Percentiles rank a stretch among this genome's conserved stretches.
These are phyloP conservation scores for Amphibolis antarctica DNA, from an alignment of 106 monocot species.

Conservation along the genomic window DNA sequence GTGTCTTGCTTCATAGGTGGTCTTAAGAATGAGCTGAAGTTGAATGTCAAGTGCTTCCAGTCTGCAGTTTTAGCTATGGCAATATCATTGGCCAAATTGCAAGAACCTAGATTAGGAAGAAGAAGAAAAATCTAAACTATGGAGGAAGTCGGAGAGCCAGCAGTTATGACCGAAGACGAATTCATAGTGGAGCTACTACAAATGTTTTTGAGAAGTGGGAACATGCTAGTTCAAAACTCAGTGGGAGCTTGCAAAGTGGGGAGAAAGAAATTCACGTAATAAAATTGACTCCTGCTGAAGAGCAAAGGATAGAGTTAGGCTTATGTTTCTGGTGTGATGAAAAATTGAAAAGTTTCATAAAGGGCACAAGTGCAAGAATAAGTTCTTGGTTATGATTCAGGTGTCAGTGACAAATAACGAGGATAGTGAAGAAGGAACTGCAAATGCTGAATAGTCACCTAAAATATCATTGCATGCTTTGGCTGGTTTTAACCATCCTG, in stretches of 20 bases:
- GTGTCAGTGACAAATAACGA: neutral
- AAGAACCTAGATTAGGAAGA: neutral
- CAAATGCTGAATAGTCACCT: no score
- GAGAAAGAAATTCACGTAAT: neutral
- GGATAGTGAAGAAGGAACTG: no score
- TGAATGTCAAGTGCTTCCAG: neutral
- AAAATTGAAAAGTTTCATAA: neutral
- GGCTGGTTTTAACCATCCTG: no score
- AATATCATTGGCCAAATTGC: neutral
- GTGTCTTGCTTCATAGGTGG: neutral
- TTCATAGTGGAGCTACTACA: neutral
- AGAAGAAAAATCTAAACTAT: no score
- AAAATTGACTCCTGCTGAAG: neutral
- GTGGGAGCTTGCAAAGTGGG: neutral
- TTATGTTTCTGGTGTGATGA: neutral
- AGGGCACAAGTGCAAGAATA: neutral
- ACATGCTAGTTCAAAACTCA: neutral
- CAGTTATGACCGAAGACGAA: neutral
- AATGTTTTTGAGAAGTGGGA: neutral
- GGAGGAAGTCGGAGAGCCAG: neutral
- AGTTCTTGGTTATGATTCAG: neutral
- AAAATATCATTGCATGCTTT: no score
- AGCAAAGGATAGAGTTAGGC: neutral
- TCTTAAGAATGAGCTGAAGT: neutral
- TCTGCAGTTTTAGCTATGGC: neutral